Evolutionary conservation across 768 basidiomycete genomes (phyloP).

Genomic region (Tulasnella calospora): DNA sequence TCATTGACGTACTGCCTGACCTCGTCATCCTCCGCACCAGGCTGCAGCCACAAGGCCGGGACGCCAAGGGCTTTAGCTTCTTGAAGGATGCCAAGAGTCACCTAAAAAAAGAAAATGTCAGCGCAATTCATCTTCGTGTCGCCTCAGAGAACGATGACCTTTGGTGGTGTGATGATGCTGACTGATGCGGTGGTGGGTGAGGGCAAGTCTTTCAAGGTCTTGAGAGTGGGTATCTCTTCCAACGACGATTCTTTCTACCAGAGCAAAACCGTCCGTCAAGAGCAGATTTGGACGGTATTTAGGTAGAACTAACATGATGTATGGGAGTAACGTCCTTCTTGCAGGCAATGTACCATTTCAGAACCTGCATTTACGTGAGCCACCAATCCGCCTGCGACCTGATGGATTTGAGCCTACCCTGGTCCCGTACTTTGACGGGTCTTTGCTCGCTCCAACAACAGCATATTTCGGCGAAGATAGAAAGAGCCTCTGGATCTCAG

Average conservation of each 20-base stretch:
- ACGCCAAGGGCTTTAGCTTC: constrained; percentile 61
- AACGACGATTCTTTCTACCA: constrained; percentile 62
- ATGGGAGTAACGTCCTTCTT: constrained; percentile 61
- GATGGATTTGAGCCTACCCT: constrained; percentile 43
- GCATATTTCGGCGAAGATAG: constrained; percentile 44
- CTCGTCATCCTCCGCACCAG: constrained; percentile 68
- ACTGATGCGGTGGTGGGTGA: constrained; percentile 63
- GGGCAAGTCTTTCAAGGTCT: constrained; percentile 52
- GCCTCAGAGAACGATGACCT: constrained; percentile 40
- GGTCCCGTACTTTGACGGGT: constrained; percentile 72
- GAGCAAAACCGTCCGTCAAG: not conserved
- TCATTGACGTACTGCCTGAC: constrained; percentile 62
- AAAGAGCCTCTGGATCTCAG: constrained; percentile 47
- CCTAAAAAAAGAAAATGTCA: constrained; percentile 38
- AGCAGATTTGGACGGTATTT: not conserved
- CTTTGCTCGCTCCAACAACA: constrained; percentile 78
- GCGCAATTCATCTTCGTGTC: not conserved
- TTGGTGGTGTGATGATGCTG: constrained; percentile 74
- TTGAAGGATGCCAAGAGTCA: constrained; percentile 64
- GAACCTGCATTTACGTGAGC: constrained; percentile 44
- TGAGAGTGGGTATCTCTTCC: constrained; percentile 57
- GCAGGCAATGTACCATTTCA: constrained; percentile 69
- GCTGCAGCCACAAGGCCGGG: constrained; percentile 82
- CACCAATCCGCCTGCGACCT: too few species aligned
- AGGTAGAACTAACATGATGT: constrained; percentile 51